Conservation (phyloP, 2,329 filamentous ascomycete species). For the Calonectria multiphialidica region DNA sequence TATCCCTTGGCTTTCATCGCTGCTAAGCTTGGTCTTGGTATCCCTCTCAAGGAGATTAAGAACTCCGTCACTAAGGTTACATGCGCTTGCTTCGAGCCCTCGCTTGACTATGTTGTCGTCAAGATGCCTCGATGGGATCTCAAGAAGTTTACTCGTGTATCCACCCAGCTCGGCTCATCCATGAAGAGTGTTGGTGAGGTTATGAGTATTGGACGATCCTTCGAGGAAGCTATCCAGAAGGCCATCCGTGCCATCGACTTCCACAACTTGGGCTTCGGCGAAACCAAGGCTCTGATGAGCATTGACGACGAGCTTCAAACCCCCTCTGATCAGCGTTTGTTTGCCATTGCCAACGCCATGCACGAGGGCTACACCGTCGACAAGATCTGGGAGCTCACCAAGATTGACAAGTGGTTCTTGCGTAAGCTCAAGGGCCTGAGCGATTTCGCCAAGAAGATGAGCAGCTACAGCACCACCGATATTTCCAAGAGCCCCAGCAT, state of each 20-base stretch:
- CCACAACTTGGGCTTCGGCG: conserved; percentile 94
- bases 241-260: conserved; percentile 96
- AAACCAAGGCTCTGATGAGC: conserved; percentile 91
- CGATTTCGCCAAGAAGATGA: conserved; percentile 87
- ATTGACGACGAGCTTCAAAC: conserved; percentile 97
- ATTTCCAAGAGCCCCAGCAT: conserved; percentile 73
- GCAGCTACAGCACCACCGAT: conserved; percentile 73
- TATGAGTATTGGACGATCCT: conserved; percentile 96
- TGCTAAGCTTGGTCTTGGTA: conserved; percentile 94
- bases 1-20: conserved; percentile 97
- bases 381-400: conserved; percentile 98
- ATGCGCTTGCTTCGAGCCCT: conserved; percentile 98
- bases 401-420: conserved; percentile 99
- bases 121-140: conserved; percentile 99
- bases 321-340: conserved; percentile 95
- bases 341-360: conserved; percentile 99
- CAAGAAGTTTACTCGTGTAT: conserved; percentile 98
- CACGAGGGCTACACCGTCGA: conserved; percentile 92
- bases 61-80: conserved; percentile 97
- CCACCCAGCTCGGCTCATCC: conserved; percentile 93
- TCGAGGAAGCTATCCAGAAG: conserved; percentile 98
- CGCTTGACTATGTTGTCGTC: conserved; percentile 96
- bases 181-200: conserved; percentile 99
- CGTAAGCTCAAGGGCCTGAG: conserved; percentile 90
- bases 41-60: conserved; percentile 94